phyloP scores from a whole-genome alignment of 2,329 filamentous ascomycete species.

The Sarocladium brachiariae region DNA sequence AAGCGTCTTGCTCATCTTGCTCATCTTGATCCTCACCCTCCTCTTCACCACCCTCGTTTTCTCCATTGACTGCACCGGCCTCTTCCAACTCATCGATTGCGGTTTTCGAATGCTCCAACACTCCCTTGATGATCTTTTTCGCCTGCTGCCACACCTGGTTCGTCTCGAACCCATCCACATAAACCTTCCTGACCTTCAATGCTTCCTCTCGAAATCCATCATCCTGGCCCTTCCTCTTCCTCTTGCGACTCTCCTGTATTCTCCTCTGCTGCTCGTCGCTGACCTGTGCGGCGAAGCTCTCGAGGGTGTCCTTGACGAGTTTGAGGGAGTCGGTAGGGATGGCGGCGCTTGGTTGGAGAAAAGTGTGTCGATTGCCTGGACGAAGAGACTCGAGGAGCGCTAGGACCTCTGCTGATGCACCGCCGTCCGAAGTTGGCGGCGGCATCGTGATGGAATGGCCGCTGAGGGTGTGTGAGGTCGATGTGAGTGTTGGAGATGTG shows the following conservation, averaged over 20 bases:
- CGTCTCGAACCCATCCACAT: constrained; percentile 80
- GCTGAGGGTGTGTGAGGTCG: constrained; percentile 58
- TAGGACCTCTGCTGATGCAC: constrained; percentile 24
- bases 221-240: constrained; percentile 54
- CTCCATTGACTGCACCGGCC: constrained; percentile 16
- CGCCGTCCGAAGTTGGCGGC: constrained; percentile 25
- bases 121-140: constrained; percentile 64
- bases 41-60: background rate
- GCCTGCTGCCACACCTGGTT: constrained; percentile 94
- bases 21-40: constrained; percentile 14
- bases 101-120: constrained; percentile 41
- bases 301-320: constrained; percentile 73
- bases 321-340: constrained; percentile 64
- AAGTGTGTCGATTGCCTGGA: constrained; percentile 58
- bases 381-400: constrained; percentile 51
- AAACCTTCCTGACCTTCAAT: constrained; percentile 73
- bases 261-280: constrained; percentile 65
- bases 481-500: constrained; percentile 54
- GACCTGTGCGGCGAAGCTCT: constrained; percentile 68
- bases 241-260: constrained; percentile 66
- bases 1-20: constrained; percentile 27
- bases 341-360: constrained; percentile 64
- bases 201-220: constrained; percentile 31
- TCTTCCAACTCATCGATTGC: constrained; percentile 43
- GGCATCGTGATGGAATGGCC: constrained; percentile 36